These are phyloP conservation scores for Suillus placidus DNA, from an alignment of 768 basidiomycete species.

Conservation along the genomic window DNA sequence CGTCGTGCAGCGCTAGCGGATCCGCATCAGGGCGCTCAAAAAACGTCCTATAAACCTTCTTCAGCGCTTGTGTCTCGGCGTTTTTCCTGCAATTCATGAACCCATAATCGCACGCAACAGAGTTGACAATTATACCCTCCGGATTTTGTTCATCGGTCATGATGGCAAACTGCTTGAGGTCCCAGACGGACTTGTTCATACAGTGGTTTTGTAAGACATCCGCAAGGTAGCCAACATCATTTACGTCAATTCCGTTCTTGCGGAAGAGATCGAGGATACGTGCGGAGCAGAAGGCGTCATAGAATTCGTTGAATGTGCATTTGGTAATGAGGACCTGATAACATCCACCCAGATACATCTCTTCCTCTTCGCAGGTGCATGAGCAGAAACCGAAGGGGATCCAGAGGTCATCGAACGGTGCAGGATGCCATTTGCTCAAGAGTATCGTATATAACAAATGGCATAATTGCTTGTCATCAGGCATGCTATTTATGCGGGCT, in stretches of 20 bases:
- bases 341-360: not conserved
- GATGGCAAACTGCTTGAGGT: conserved; percentile 11
- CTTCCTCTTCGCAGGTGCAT: conserved; percentile 17
- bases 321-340: conserved; percentile 12
- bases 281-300: conserved; percentile 5
- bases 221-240: not conserved
- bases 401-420: conserved; percentile 12
- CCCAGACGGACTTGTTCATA: conserved; percentile 18
- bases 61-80: conserved; percentile 24
- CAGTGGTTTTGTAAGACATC: conserved; percentile 3
- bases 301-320: conserved; percentile 20
- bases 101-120: conserved; percentile 17
- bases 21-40: conserved; percentile 28
- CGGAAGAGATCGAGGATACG: conserved; percentile 13
- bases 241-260: conserved; percentile 2
- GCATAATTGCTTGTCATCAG: conserved; percentile 5
- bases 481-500: conserved; percentile 1
- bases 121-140: not conserved
- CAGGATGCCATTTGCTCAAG: conserved; percentile 7
- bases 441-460: conserved; percentile 3
- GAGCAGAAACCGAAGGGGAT: conserved; percentile 24
- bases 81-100: conserved; percentile 18
- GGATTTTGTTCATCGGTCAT: not conserved
- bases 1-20: conserved; percentile 40
- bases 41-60: conserved; percentile 35